phyloP scores from a whole-genome alignment of 805 yeast genomes.

The Debaryomyces maramus region DNA sequence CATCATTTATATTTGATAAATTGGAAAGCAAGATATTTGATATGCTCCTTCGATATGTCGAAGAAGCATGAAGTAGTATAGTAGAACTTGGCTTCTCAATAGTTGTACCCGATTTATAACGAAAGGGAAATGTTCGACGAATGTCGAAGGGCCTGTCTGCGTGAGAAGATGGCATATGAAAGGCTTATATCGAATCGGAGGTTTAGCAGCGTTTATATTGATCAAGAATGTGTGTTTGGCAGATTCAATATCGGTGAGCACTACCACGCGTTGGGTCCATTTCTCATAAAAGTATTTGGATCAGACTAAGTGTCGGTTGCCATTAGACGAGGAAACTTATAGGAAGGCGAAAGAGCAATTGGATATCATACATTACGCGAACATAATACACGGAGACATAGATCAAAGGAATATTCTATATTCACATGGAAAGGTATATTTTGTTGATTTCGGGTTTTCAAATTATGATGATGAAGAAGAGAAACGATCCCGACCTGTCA shows the following conservation, averaged over 20 bases:
- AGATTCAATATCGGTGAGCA: conserved; percentile 1
- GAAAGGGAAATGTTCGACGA: not conserved
- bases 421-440: not conserved
- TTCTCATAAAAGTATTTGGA: not conserved
- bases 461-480: not conserved
- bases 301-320: not conserved
- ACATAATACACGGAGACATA: conserved; percentile 2
- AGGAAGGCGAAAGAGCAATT: not conserved
- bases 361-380: not conserved
- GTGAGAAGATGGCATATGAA: conserved; percentile 2
- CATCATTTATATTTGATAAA: not conserved
- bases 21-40: not conserved
- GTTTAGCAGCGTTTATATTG: not conserved
- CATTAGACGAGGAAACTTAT: conserved; percentile 1
- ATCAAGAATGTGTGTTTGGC: not conserved
- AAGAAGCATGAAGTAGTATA: not conserved
- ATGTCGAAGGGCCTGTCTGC: not conserved
- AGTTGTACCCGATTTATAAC: not conserved
- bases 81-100: not conserved
- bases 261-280: conserved; percentile 2
- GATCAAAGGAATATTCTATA: not conserved
- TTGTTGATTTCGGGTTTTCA: not conserved
- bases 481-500: not conserved
- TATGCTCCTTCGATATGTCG: not conserved
- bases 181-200: not conserved